phyloP scores from a whole-genome alignment of 805 yeast species.

The Kluyveromyces nonfermentans region DNA sequence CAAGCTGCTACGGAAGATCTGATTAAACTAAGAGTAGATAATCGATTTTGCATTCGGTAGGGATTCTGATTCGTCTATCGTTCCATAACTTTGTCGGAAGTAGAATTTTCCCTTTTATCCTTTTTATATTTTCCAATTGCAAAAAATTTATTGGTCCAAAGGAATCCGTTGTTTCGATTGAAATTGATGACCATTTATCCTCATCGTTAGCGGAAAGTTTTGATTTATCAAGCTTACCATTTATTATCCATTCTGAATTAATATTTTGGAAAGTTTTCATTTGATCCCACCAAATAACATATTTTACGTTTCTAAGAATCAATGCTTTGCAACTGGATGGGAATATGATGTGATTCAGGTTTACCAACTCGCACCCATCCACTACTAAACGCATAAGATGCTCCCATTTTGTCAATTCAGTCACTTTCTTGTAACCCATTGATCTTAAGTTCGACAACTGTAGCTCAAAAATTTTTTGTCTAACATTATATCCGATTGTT shows the following conservation, averaged over 20 bases:
- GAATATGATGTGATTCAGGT: conserved; percentile 17
- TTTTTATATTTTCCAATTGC: background rate
- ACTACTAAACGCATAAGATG: conserved; percentile 14
- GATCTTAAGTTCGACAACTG: conserved; percentile 10
- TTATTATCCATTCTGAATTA: conserved; percentile 22
- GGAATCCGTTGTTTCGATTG: background rate
- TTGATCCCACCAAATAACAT: conserved; percentile 23
- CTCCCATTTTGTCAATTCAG: conserved; percentile 26
- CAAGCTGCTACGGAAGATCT: background rate
- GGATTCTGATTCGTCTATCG: background rate
- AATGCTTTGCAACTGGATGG: conserved; percentile 18
- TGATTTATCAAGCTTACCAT: conserved; percentile 8
- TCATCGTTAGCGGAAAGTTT: conserved; percentile 32
- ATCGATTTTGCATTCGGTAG: background rate
- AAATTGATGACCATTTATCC: background rate
- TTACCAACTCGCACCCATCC: conserved; percentile 11
- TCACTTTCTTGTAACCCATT: conserved; percentile 10
- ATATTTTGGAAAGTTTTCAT: conserved; percentile 75
- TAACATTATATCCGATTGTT: conserved; percentile 17
- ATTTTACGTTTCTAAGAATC: conserved; percentile 9
- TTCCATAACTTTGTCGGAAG: background rate
- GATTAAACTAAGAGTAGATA: background rate
- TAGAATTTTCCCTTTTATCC: background rate
- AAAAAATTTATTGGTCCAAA: background rate
- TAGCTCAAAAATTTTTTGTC: conserved; percentile 14